phyloP scores from a whole-genome alignment of 345 rosid genomes.

The Stellera chamaejasme region DNA sequence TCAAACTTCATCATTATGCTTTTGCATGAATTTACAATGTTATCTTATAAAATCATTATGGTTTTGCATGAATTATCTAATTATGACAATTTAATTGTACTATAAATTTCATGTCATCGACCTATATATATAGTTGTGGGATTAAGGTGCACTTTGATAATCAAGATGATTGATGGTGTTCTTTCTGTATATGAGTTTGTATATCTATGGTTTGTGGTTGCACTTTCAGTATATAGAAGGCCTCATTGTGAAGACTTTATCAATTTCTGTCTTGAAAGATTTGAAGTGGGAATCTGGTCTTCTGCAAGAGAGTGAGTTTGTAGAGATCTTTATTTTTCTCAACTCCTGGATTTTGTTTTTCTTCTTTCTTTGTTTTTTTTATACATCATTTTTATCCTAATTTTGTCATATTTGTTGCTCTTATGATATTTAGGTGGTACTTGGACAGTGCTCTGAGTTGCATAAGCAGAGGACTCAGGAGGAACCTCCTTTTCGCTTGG shows the following conservation, averaged over 20 bases:
- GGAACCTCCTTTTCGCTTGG: conserved; percentile 31
- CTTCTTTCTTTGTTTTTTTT: background rate
- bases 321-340: background rate
- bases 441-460: conserved; percentile 17
- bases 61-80: too few relatives aligned
- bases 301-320: conserved; percentile 19
- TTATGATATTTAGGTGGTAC: conserved; percentile 8
- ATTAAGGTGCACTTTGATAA: too few relatives aligned
- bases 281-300: conserved; percentile 48
- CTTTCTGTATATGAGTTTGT: too few relatives aligned
- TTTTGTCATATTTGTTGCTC: too few relatives aligned
- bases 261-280: conserved; percentile 35
- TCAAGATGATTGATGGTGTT: too few relatives aligned
- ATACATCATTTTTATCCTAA: background rate
- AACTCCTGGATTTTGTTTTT: background rate
- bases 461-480: conserved; percentile 6
- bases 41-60: too few relatives aligned
- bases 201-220: background rate
- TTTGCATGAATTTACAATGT: background rate
- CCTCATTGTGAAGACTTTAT: conserved; percentile 32
- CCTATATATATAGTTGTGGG: too few relatives aligned
- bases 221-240: conserved; percentile 33
- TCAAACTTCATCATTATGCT: too few relatives aligned
- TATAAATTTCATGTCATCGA: background rate
- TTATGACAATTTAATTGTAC: too few relatives aligned